phyloP scores from a whole-genome alignment of 495 filamentous ascomycete species.

The Podospora pseudocomata region DNA sequence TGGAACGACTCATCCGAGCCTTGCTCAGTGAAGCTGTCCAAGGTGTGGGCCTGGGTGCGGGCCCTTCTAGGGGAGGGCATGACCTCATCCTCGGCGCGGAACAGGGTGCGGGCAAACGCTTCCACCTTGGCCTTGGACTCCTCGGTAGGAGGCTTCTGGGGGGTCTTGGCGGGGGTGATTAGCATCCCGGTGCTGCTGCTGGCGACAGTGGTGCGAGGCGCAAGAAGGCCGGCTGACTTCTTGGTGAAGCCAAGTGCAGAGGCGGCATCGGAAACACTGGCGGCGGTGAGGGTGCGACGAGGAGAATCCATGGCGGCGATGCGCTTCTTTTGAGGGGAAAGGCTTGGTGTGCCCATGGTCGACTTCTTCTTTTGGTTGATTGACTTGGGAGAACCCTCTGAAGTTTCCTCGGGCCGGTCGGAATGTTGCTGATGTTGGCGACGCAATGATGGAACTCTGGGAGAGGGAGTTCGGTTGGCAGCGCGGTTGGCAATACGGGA shows the following conservation, averaged over 20 bases:
- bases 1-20: constrained; percentile 55
- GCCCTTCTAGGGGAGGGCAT: constrained; percentile 58
- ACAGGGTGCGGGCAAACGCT: constrained; percentile 71
- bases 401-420: constrained; percentile 24
- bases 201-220: constrained; percentile 5
- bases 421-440: constrained; percentile 7
- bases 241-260: constrained; percentile 32
- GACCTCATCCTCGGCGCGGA: constrained; percentile 52
- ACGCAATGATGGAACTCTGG: constrained; percentile 32
- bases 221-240: background rate
- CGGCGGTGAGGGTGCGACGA: constrained; percentile 39
- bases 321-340: constrained; percentile 54
- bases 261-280: constrained; percentile 36
- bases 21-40: constrained; percentile 68
- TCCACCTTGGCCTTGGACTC: constrained; percentile 52
- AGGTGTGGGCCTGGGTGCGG: constrained; percentile 53
- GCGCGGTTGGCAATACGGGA: constrained; percentile 46
- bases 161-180: constrained; percentile 89
- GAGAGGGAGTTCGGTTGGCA: constrained; percentile 42
- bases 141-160: constrained; percentile 62
- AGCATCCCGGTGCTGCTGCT: constrained; percentile 52
- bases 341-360: constrained; percentile 40
- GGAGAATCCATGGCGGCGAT: constrained; percentile 32
- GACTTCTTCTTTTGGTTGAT: constrained; percentile 15
- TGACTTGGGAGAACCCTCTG: constrained; percentile 31